These are phyloP conservation scores for Diaporthe citrichinensis DNA, from an alignment of 2,329 filamentous ascomycete genomes.

Conservation along the genomic window DNA sequence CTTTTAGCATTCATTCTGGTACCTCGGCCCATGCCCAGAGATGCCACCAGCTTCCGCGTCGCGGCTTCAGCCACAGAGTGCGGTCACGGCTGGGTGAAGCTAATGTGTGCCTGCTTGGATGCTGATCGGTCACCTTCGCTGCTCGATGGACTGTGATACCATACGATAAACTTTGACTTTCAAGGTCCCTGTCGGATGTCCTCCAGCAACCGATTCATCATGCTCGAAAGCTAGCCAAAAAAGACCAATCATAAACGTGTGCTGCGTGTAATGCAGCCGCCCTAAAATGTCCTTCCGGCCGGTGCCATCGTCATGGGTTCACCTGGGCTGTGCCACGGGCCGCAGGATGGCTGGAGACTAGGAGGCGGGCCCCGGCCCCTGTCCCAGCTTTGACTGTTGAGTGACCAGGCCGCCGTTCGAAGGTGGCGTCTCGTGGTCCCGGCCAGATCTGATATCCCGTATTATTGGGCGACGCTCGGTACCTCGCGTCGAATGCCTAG, in stretches of 20 bases:
- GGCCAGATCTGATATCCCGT: constrained; percentile 30
- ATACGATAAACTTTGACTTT: background rate
- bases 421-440: constrained; percentile 37
- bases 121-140: background rate
- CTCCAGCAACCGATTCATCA: constrained; percentile 20
- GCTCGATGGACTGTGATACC: background rate
- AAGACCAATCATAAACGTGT: constrained; percentile 21
- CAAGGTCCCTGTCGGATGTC: constrained; percentile 5
- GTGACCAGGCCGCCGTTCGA: constrained; percentile 32
- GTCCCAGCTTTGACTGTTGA: constrained; percentile 34
- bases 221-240: constrained; percentile 14
- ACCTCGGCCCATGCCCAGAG: constrained; percentile 12
- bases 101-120: background rate
- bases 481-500: constrained; percentile 29
- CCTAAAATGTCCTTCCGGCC: constrained; percentile 29
- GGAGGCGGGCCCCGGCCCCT: constrained; percentile 35
- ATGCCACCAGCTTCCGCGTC: constrained; percentile 14
- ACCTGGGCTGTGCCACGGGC: constrained; percentile 37
- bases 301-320: constrained; percentile 37
- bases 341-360: constrained; percentile 41
- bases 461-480: constrained; percentile 22
- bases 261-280: constrained; percentile 3
- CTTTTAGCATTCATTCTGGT: constrained; percentile 28
- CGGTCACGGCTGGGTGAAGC: background rate
- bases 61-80: constrained; percentile 1